Base-by-base conservation (phyloP, 2,329 filamentous ascomycete species). In the Knoxdaviesia proteae region DNA sequence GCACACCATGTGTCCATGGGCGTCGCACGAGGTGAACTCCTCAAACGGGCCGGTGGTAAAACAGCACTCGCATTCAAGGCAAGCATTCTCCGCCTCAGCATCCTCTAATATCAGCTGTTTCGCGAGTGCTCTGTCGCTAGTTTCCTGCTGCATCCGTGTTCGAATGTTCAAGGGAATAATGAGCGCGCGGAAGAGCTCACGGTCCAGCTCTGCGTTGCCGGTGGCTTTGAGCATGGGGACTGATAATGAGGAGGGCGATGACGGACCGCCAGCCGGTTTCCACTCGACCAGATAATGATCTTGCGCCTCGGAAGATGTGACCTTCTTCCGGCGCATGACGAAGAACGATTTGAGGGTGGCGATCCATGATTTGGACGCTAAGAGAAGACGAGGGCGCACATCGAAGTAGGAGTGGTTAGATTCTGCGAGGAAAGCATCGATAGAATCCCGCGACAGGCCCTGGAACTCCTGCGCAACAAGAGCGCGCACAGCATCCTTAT, bases 371-470 rank as follows among this genome's bases (percentile, higher is more conserved):
- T 77, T 81, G 38, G 72, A 71, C 6, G 77, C 76, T 8, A 88
- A 59, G 42, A 81, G 69, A 10, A 90, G 69, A 2, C 77, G 81
- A 10, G 70, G 71, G 34, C 82, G 69, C 8, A 80, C 77, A 32
- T 77, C 69, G 29, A 79, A 73, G 52, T 88, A 90, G 6, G 77
- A 80, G 58, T 82, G 77, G 58, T 90, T 90, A 53, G 71, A 74
- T 56, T 90, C 83, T 41, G 81, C 82, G 40, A 90, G 68, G 6
- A 90, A 81, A 6, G 78, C 82, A 53, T 77, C 74, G 58, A 88
- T 80, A 4, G 80, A 76, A 1, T 80, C 82, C 45, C 72, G 71
- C 8, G 79, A 76, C 37, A 88, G 61, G 20, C 76, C 78, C 51
- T 75, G 78, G 61, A 88, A 90, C 57, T 90, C 83, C 44, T 75